A percentile compares a stretch with the other conserved stretches of the same genome.
phyloP scores from a whole-genome alignment of 2,329 filamentous ascomycete genomes.

The Colletotrichum theobromicola region DNA sequence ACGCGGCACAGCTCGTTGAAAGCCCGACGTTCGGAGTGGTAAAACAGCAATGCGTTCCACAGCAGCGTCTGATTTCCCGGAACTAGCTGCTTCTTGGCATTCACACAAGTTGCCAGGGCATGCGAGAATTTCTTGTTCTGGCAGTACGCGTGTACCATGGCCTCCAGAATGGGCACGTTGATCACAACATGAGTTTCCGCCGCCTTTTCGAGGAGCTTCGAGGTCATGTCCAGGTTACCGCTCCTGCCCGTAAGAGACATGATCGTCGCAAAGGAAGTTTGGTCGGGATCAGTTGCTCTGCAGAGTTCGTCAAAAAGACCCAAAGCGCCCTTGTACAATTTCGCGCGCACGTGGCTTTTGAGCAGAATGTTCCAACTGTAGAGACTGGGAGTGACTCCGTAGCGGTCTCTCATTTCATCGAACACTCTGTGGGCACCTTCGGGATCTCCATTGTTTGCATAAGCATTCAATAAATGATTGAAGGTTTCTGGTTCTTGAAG shows the following conservation, averaged over 20 bases:
- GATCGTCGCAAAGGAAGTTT: slow-evolving; percentile 72
- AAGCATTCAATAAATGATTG: slow-evolving; percentile 70
- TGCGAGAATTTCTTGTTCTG: slow-evolving; percentile 39
- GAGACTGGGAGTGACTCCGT: slow-evolving; percentile 60
- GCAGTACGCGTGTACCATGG: slow-evolving; percentile 72
- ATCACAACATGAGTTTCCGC: slow-evolving; percentile 59
- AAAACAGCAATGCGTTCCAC: slow-evolving; percentile 80
- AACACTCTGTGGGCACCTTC: slow-evolving; percentile 66
- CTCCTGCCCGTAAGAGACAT: slow-evolving; percentile 73
- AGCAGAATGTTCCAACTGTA: slow-evolving; percentile 80
- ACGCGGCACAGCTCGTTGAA: slow-evolving; percentile 54
- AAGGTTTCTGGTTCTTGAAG: slow-evolving; percentile 43
- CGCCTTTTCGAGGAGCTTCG: slow-evolving; percentile 69
- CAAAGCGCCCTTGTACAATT: slow-evolving; percentile 71
- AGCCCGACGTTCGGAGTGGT: slow-evolving; percentile 68
- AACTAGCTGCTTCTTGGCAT: slow-evolving; percentile 57
- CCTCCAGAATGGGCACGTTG: slow-evolving; percentile 58
- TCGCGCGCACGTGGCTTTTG: slow-evolving; percentile 69
- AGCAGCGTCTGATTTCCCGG: slow-evolving; percentile 61
- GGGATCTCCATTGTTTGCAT: slow-evolving; percentile 72
- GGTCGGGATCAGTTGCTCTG: slow-evolving; percentile 57
- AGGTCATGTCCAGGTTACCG: slow-evolving; percentile 75
- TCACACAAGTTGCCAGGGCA: slow-evolving; percentile 45
- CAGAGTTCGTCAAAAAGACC: slow-evolving; percentile 66
- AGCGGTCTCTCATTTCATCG: slow-evolving; percentile 60